Evolutionary conservation across 208 protist genomes (phyloP), one percentile per base, ranked within the genome.

Genomic region (Wallacemonas collosoma): DNA sequence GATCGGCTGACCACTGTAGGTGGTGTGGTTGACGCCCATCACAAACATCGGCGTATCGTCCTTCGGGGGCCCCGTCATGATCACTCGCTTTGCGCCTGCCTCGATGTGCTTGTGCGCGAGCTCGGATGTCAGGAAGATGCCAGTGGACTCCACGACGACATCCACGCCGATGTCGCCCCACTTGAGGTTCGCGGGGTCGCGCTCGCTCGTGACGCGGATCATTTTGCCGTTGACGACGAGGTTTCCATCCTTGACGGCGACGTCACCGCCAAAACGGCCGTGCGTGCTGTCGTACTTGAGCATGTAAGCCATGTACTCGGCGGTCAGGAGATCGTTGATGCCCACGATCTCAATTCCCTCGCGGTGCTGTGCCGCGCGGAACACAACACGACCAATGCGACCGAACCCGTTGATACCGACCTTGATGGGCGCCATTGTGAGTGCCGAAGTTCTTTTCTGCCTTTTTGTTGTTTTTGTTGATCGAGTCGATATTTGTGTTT

Each of bases 21-120:
- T 99, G 12, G 73, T 77, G 45, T 97, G 55, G 75, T 99, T 80
- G 81, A 99, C 99, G 48, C 98, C 97, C 80, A 98, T 98, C 67
- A 98, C 95, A 66, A 99, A 98, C 76, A 99, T 98, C 75, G 97
- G 99, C 50, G 97, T 98, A 14, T 96, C 90, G 69, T 89, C 85
- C 75, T 99, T 98, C 35, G 98, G 96, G 43, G 98, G 98, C 14
- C 97, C 99, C 6, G 98, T 98, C 85, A 99, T 98, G 72, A 99
- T 89, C 57, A 99, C 98, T 72, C 98, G 96, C 92, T 99, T 99
- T 62, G 95, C 98, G 51, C 97, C 95, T 43, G 90, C 94, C 40
- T 91, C 78, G 12, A 99, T 64, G 79, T 99, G 98, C 56, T 81
- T 85, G 45, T 66, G 40, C 7, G 84, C 84, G 4, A 62, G 43